Conservation (phyloP, 192 early-diverging fungal species). For the Coemansia sp. region DNA sequence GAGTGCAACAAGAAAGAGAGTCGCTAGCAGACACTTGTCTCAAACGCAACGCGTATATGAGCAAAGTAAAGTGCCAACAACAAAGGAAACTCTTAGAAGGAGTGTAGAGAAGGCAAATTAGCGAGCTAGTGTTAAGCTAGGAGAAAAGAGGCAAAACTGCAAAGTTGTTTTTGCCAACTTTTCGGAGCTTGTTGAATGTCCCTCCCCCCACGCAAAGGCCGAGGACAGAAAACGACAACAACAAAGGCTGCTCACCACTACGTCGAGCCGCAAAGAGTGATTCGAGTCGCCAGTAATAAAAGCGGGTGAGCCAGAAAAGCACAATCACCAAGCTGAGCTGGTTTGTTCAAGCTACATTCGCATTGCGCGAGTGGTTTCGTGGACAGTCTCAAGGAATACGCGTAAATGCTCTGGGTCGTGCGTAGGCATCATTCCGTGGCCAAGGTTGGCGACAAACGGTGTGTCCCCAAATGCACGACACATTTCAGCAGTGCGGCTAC, state of each 20-base stretch:
- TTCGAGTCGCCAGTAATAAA: background rate
- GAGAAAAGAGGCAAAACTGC: slow-evolving; percentile 1
- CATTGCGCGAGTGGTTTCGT: slow-evolving; percentile 46
- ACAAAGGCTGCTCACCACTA: background rate
- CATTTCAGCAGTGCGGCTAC: slow-evolving; percentile 73
- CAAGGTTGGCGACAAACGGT: slow-evolving; percentile 91
- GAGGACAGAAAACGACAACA: background rate
- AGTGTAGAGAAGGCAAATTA: background rate
- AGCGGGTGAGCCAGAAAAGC: background rate
- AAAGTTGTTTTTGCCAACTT: background rate
- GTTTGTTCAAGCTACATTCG: slow-evolving; percentile 12
- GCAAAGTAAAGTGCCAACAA: slow-evolving; percentile 10
- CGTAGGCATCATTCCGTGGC: slow-evolving; percentile 92
- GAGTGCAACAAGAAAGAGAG: background rate
- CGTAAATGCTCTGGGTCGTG: slow-evolving; percentile 70
- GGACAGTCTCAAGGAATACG: slow-evolving; percentile 70
- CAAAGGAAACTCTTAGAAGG: background rate
- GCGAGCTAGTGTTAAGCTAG: background rate
- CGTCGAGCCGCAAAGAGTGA: background rate
- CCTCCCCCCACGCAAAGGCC: background rate
- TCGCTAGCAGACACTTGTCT: background rate
- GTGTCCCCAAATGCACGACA: slow-evolving; percentile 71
- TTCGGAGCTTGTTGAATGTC: background rate
- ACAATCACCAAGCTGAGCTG: background rate
- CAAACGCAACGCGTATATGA: background rate